Evolutionary conservation across 2,329 filamentous ascomycete species (phyloP), one percentile per base, ranked within the genome.

Genomic region (Xylariaceae sp.): DNA sequence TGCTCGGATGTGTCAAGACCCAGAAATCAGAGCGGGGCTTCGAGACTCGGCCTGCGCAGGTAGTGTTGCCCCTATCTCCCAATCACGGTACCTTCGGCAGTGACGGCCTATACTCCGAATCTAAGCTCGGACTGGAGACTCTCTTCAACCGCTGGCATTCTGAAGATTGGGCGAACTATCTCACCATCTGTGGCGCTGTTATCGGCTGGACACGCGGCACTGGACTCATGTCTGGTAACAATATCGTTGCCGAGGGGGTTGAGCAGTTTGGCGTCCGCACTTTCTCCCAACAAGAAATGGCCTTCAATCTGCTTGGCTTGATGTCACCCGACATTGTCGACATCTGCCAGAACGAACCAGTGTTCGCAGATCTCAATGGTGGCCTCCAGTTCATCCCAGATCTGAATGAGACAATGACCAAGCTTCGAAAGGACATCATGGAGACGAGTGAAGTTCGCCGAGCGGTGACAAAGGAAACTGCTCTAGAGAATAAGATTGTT

Each of bases 181-280:
- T 99, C 63, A 97, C 92, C 53, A 94, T 99, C 61, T 99, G 94
- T 62, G 94, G 94, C 76, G 92, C 92, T 55, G 90, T 97, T 70
- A 99, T 99, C 67, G 94, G 94, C 55, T 99, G 94, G 94, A 99
- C 94, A 61, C 92, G 94, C 74, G 94, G 92, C 58, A 99, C 94
- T 56, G 94, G 94, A 67, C 83, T 99, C 62, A 99, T 99, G 92
- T 89, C 87, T 59, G 91, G 88, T 65, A 97, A 97, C 79, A 97
- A 99, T 71, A 85, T 97, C 62, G 91, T 97, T 58, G 94, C 94
- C 33, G 92, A 97, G 69, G 94, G 92, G 52, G 90, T 99, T 49
- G 94, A 99, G 76, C 89, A 89, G 62, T 94, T 95, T 59, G 94
- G 94, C 63, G 94, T 97, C 22, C 90, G 94, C 62, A 99, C 94